phyloP scores from a whole-genome alignment of 345 rosid species.

The Passiflora organensis region DNA sequence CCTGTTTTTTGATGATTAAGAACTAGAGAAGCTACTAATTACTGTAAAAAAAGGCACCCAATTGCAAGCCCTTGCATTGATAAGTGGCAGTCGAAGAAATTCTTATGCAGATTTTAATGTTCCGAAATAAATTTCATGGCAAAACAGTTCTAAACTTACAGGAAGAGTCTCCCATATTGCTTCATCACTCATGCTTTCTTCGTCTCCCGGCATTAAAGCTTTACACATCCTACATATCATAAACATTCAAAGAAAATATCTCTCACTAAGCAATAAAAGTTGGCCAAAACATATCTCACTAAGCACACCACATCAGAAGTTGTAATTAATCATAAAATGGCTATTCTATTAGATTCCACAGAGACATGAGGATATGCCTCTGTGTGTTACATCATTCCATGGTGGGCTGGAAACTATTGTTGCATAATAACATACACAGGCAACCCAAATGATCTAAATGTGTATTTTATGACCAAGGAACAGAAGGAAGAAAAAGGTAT shows the following conservation, averaged over 20 bases:
- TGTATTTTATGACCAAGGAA: neutral
- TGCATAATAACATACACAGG: neutral
- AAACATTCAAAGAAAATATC: neutral
- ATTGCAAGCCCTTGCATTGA: neutral
- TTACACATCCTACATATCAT: constrained; percentile 60
- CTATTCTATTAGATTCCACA: no score
- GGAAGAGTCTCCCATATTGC: constrained; percentile 97
- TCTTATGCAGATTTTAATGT: neutral
- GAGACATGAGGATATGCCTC: no score
- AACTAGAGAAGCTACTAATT: no score
- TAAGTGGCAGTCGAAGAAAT: neutral
- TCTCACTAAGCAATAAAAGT: no score
- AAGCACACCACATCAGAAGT: no score
- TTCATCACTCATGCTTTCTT: constrained; percentile 86
- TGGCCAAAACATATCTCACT: no score
- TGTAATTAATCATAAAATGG: no score
- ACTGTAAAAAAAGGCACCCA: neutral
- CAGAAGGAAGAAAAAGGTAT: neutral
- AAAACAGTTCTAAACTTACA: constrained; percentile 38
- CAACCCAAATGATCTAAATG: neutral
- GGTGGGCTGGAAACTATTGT: no score
- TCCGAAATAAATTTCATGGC: neutral
- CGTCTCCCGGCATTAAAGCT: constrained; percentile 93
- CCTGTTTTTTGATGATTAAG: no score
- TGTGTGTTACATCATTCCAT: no score